Evolutionary conservation across 2,329 filamentous ascomycete species (phyloP).

Genomic region (Blumeriella jaapii): DNA sequence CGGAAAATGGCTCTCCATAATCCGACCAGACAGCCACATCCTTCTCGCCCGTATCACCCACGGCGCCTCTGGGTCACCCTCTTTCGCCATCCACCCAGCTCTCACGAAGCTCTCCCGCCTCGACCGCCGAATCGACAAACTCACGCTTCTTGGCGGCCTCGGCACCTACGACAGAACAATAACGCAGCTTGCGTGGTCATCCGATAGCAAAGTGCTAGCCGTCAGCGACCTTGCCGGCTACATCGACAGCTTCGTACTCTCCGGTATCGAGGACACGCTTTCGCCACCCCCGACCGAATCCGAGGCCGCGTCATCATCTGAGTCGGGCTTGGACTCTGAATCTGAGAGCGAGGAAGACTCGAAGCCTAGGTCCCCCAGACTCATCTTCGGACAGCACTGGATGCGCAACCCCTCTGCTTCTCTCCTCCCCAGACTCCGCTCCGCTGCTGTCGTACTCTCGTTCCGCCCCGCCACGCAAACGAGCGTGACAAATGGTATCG

Average conservation of each 20-base stretch:
- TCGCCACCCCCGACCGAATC: slow-evolving; percentile 29
- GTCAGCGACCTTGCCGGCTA: slow-evolving; percentile 73
- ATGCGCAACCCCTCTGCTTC: slow-evolving; percentile 57
- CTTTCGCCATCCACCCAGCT: slow-evolving; percentile 32
- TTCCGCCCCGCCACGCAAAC: slow-evolving; percentile 41
- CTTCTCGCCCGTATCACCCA: slow-evolving; percentile 37
- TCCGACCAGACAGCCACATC: slow-evolving; percentile 50
- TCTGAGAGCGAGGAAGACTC: slow-evolving; percentile 33
- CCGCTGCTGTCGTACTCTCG: slow-evolving; percentile 54
- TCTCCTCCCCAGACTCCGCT: slow-evolving; percentile 56
- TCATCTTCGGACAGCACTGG: slow-evolving; percentile 58
- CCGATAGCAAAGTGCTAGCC: slow-evolving; percentile 68
- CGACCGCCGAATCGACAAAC: slow-evolving; percentile 41
- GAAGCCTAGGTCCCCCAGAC: slow-evolving; percentile 30
- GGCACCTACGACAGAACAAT: slow-evolving; percentile 70
- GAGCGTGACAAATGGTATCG: slow-evolving; percentile 32
- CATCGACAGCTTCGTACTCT: slow-evolving; percentile 75
- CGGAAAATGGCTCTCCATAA: slow-evolving; percentile 54
- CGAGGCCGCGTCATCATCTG: slow-evolving; percentile 27
- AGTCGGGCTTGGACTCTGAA: slow-evolving; percentile 34
- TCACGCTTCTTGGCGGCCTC: slow-evolving; percentile 50
- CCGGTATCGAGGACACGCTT: slow-evolving; percentile 40
- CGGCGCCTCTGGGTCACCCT: slow-evolving; percentile 27
- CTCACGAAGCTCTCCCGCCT: slow-evolving; percentile 41
- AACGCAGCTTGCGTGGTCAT: slow-evolving; percentile 64